These are phyloP conservation scores for Pythium chondricola DNA, from an alignment of 352 stramenopile species.

Conservation along the genomic window DNA sequence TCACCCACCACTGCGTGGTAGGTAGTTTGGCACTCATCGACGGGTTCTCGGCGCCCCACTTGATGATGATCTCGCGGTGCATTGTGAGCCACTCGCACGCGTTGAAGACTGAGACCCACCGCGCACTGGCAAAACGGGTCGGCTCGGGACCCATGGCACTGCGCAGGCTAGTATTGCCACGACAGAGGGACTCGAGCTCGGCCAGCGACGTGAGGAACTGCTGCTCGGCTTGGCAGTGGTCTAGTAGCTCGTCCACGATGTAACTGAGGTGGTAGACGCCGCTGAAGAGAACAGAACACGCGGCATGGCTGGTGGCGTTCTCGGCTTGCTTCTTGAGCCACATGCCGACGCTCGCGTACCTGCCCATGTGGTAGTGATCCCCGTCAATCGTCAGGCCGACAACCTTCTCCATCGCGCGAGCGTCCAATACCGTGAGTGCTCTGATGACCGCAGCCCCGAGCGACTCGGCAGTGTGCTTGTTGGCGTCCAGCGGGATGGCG, in stretches of 20 bases:
- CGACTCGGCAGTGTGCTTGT: slow-evolving; percentile 27
- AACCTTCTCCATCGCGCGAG: slow-evolving; percentile 33
- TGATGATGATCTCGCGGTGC: slow-evolving; percentile 35
- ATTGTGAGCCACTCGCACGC: slow-evolving; percentile 39
- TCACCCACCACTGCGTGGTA: slow-evolving; percentile 31
- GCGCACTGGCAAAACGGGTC: slow-evolving; percentile 13
- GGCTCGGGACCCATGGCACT: slow-evolving; percentile 18
- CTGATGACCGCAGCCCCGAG: slow-evolving; percentile 20
- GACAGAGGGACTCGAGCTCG: slow-evolving; percentile 30
- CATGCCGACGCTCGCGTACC: slow-evolving; percentile 23
- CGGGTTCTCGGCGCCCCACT: slow-evolving; percentile 31
- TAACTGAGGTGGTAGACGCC: slow-evolving; percentile 34
- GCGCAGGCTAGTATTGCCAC: slow-evolving; percentile 14
- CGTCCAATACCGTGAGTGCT: slow-evolving; percentile 26
- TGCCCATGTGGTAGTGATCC: slow-evolving; percentile 39
- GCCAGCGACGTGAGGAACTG: slow-evolving; percentile 27
- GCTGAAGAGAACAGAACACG: slow-evolving; percentile 38
- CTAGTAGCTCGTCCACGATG: slow-evolving; percentile 38
- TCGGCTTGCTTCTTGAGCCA: slow-evolving; percentile 24
- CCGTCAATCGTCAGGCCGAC: slow-evolving; percentile 40
- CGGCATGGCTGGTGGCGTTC: slow-evolving; percentile 17
- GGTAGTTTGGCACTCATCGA: slow-evolving; percentile 11
- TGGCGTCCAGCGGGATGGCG: slow-evolving; percentile 25
- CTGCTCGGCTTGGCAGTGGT: slow-evolving; percentile 34
- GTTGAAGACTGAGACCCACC: slow-evolving; percentile 35